phyloP scores from a whole-genome alignment of 1,139 yeast species.

The Diutina scorzettiae region DNA sequence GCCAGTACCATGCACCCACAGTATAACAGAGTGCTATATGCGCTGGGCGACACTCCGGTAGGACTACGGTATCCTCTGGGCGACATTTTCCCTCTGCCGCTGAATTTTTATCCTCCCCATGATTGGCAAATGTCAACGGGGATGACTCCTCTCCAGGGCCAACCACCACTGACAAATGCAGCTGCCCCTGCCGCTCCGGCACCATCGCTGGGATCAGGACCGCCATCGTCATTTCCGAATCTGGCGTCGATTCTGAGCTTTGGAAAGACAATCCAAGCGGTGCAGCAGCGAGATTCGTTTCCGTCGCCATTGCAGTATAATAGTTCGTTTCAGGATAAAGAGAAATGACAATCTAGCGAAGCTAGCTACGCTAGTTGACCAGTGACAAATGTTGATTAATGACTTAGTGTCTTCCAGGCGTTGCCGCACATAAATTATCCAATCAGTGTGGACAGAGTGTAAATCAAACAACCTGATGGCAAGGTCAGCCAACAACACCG shows the following conservation, averaged over 20 bases:
- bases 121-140: slow-evolving; percentile 30
- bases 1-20: slow-evolving; percentile 9
- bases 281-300: slow-evolving; percentile 1
- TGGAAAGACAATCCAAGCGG: slow-evolving; percentile 1
- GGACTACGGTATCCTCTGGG: slow-evolving; percentile 36
- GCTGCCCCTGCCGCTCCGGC: not conserved
- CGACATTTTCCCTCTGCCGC: slow-evolving; percentile 46
- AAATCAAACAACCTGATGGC: too few species aligned
- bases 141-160: slow-evolving; percentile 19
- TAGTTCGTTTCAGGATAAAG: not conserved
- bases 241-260: not conserved
- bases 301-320: slow-evolving; percentile 2
- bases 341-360: too few species aligned
- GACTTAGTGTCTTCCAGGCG: too few species aligned
- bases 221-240: slow-evolving; percentile 5
- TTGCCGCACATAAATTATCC: too few species aligned
- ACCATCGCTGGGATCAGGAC: slow-evolving; percentile 1
- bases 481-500: too few species aligned
- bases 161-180: not conserved
- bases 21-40: not conserved
- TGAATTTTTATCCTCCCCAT: slow-evolving; percentile 35
- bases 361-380: too few species aligned
- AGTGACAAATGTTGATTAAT: too few species aligned
- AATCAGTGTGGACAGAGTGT: too few species aligned
- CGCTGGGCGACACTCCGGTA: slow-evolving; percentile 28